Percentiles rank a stretch among this genome's conserved stretches.
Evolutionary conservation across 176 grass and related monocot species (phyloP).

Genomic region (Cymbopogon citratus): DNA sequence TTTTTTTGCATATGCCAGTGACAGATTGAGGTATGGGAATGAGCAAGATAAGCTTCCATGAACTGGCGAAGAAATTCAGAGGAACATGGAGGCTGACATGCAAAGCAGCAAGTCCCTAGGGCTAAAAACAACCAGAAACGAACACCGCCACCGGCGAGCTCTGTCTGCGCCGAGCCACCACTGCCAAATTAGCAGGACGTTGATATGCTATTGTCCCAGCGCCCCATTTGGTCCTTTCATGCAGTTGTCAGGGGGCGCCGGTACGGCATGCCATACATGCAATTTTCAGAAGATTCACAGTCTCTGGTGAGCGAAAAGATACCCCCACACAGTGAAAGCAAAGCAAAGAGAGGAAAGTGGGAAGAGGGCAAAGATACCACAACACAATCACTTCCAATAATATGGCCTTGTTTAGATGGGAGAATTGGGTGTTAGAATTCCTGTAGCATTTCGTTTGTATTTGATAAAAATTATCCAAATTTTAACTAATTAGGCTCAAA

Average conservation of each 20-base stretch:
- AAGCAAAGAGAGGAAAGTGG: constrained; percentile 29
- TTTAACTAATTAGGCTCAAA: too few species aligned
- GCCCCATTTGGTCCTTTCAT: background rate
- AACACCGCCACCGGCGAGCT: constrained; percentile 17
- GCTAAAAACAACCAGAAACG: constrained; percentile 41
- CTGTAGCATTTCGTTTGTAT: too few species aligned
- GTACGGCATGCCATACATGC: constrained; percentile 41
- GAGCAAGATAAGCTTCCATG: background rate
- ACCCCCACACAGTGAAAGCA: constrained; percentile 42
- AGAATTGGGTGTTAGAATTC: too few species aligned
- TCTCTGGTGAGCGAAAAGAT: constrained; percentile 28
- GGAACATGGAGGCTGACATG: constrained; percentile 21
- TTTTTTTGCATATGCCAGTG: background rate
- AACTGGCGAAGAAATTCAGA: constrained; percentile 17
- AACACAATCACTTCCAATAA: constrained; percentile 43
- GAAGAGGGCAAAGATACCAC: constrained; percentile 30
- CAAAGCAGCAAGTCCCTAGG: constrained; percentile 10
- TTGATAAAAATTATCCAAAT: too few species aligned
- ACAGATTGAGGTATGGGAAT: background rate
- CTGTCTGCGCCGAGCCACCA: background rate
- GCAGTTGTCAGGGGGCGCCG: constrained; percentile 5
- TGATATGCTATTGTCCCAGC: constrained; percentile 16
- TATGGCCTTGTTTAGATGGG: too few species aligned
- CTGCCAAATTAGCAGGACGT: constrained; percentile 30
- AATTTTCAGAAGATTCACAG: constrained; percentile 53